These are phyloP conservation scores for Strobilomyces echinocephalus DNA, from an alignment of 768 basidiomycete genomes.

Conservation along the genomic window DNA sequence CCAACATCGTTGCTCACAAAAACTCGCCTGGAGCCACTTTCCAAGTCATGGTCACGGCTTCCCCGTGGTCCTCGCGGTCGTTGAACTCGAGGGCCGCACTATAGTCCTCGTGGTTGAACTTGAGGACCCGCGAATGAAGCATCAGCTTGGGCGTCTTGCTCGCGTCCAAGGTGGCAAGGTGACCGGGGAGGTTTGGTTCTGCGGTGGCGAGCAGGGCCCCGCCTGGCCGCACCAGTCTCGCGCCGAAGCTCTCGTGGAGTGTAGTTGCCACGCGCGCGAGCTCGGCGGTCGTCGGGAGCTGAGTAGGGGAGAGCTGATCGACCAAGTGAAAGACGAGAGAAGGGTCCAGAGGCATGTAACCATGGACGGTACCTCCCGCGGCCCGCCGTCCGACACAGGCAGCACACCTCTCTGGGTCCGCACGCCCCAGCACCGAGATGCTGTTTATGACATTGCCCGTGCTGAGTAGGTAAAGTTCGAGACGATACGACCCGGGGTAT, in stretches of 20 bases:
- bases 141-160: conserved; percentile 4
- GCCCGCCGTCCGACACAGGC: conserved; percentile 9
- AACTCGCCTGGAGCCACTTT: not conserved
- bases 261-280: not conserved
- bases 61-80: not conserved
- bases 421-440: conserved; percentile 11
- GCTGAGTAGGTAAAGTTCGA: conserved; percentile 12
- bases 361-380: conserved; percentile 9
- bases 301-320: not conserved
- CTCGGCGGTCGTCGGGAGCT: conserved; percentile 1
- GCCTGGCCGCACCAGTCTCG: not conserved
- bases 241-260: not conserved
- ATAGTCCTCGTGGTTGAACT: not conserved
- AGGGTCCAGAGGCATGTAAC: conserved; percentile 14
- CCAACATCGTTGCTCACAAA: not conserved
- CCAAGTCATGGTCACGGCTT: not conserved
- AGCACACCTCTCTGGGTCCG: conserved; percentile 3
- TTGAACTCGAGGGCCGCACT: not conserved
- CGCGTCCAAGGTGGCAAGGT: not conserved
- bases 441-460: conserved; percentile 9
- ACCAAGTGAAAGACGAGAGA: conserved; percentile 11
- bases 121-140: conserved; percentile 10
- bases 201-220: not conserved
- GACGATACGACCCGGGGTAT: conserved; percentile 15
- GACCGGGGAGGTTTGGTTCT: not conserved